phyloP scores from a whole-genome alignment of 108 stramenopile species.

The Cyclostephanos invisitatus region DNA sequence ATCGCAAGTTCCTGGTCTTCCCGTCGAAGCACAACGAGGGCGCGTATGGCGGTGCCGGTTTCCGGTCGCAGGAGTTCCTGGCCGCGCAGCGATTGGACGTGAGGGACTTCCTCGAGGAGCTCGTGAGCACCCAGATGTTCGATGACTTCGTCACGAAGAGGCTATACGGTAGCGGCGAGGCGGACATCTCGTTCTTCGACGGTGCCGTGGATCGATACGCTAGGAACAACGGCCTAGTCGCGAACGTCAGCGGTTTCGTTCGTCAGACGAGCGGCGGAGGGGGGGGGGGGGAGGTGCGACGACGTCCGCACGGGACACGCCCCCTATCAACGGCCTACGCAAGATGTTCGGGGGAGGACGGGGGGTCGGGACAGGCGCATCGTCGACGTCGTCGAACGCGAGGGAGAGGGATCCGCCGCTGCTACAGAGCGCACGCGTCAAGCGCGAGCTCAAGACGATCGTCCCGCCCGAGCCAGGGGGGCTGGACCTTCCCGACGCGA shows the following conservation, averaged over 20 bases:
- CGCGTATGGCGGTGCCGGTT: constrained; percentile 78
- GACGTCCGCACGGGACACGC: neutral
- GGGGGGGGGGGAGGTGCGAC: neutral
- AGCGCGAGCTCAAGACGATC: constrained; percentile 80
- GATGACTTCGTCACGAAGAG: constrained; percentile 85
- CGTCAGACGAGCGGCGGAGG: constrained; percentile 33
- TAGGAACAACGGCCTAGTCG: constrained; percentile 67
- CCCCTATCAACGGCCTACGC: neutral
- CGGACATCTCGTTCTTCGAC: constrained; percentile 86
- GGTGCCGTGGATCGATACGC: constrained; percentile 74
- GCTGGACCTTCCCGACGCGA: constrained; percentile 54
- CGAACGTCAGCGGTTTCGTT: constrained; percentile 49
- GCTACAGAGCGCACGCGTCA: constrained; percentile 74
- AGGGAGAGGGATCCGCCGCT: constrained; percentile 62
- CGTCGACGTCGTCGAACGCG: neutral
- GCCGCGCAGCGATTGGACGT: constrained; percentile 68
- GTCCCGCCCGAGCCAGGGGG: constrained; percentile 80
- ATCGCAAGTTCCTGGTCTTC: constrained; percentile 81
- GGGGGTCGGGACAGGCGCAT: neutral
- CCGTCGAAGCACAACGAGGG: constrained; percentile 82
- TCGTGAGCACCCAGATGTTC: constrained; percentile 83
- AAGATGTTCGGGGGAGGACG: constrained; percentile 37
- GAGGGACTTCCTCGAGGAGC: constrained; percentile 68
- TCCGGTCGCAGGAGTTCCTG: constrained; percentile 71
- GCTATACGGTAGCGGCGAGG: constrained; percentile 80